phyloP scores from a whole-genome alignment of 2,329 filamentous ascomycete genomes.

The Myriosclerotinia duriaeana region DNA sequence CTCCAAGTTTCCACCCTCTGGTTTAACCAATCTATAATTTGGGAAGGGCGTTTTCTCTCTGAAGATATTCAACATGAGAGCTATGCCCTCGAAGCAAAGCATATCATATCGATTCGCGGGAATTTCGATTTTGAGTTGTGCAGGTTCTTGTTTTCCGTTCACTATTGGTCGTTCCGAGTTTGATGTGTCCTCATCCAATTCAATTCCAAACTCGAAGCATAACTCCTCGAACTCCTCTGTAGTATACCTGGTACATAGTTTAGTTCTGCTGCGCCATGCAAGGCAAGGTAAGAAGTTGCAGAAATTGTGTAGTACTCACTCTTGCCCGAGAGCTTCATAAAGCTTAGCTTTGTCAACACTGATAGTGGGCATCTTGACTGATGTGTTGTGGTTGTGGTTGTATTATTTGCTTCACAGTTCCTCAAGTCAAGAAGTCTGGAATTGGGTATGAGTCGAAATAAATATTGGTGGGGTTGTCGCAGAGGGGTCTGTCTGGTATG shows the following conservation, averaged over 20 bases:
- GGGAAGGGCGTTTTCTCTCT: slow-evolving; percentile 72
- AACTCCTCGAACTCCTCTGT: slow-evolving; percentile 94
- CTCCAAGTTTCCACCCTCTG: slow-evolving; percentile 71
- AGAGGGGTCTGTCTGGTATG: slow-evolving; percentile 9
- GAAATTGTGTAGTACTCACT: slow-evolving; percentile 56
- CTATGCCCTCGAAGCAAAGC: slow-evolving; percentile 96
- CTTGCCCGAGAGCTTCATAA: slow-evolving; percentile 85
- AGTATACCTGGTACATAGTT: slow-evolving; percentile 63
- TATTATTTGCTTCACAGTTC: slow-evolving; percentile 13
- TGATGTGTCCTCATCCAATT: slow-evolving; percentile 81
- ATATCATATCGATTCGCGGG: slow-evolving; percentile 93
- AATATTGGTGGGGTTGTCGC: slow-evolving; percentile 22
- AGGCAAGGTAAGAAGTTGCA: slow-evolving; percentile 24
- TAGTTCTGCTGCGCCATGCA: slow-evolving; percentile 23
- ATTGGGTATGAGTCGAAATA: slow-evolving; percentile 21
- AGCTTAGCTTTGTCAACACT: slow-evolving; percentile 94
- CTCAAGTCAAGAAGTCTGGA: neutral
- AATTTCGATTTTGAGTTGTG: slow-evolving; percentile 97
- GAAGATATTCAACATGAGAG: slow-evolving; percentile 95
- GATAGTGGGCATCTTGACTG: slow-evolving; percentile 83
- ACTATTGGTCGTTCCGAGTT: slow-evolving; percentile 64
- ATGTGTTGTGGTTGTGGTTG: neutral
- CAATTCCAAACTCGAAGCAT: slow-evolving; percentile 95
- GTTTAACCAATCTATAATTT: slow-evolving; percentile 73
- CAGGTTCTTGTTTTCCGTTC: slow-evolving; percentile 78